Evolutionary conservation across 2,329 filamentous ascomycete genomes (phyloP).

Genomic region (Bipolaris zeicola): DNA sequence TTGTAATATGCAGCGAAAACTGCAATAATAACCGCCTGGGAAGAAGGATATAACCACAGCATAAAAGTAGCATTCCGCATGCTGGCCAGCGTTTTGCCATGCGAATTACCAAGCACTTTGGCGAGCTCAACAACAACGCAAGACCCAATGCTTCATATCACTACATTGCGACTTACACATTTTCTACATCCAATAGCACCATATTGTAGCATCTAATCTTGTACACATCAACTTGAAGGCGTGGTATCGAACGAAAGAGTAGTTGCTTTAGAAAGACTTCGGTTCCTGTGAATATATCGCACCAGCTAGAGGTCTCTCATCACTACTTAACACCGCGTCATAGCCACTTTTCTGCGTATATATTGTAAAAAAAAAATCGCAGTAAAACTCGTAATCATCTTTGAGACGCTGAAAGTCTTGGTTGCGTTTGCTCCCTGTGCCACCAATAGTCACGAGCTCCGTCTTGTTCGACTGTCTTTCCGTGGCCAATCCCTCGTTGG

Average conservation of each 20-base stretch:
- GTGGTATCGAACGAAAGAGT: background rate
- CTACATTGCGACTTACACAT: background rate
- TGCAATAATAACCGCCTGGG: no score
- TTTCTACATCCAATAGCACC: background rate
- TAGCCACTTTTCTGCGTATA: background rate
- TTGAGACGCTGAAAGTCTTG: constrained; percentile 11
- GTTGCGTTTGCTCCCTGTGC: constrained; percentile 7
- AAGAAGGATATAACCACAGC: no score
- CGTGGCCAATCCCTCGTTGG: background rate
- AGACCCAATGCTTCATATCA: background rate
- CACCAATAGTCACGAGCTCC: constrained; percentile 12
- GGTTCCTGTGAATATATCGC: background rate
- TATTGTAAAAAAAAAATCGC: background rate
- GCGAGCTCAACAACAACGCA: background rate
- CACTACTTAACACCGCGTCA: background rate
- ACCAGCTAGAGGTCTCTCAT: background rate
- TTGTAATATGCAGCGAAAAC: no score
- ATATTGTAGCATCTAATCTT: background rate
- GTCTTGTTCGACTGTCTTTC: background rate
- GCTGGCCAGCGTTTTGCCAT: no score
- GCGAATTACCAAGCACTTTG: background rate
- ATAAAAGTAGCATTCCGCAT: no score
- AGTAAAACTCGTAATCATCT: background rate
- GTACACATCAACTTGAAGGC: background rate
- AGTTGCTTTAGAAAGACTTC: background rate